Evolutionary conservation across 768 basidiomycete genomes (phyloP), one percentile per base, ranked within the genome.

Genomic region (Bullera alba): DNA sequence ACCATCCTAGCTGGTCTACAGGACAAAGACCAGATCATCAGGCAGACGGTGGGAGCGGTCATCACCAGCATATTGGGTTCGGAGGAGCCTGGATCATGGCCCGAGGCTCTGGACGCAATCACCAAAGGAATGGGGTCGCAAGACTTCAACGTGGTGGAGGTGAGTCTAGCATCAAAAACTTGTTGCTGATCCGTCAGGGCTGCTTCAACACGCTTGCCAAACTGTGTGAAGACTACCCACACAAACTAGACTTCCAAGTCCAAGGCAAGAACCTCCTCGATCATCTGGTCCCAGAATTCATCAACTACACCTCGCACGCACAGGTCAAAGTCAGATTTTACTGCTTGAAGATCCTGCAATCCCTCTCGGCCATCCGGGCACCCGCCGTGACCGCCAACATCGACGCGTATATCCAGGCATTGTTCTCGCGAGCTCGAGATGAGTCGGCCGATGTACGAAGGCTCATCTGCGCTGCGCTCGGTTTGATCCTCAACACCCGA

Each of bases 241-340:
- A 87, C 57, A 91, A 93, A 76, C 80, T 96, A 75, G 89, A 95
- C 73, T 80, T 96, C 56, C 86, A 92, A 56, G 87, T 97, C 66
- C 83, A 83, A 62, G 93, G 93, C 46, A 82, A 83, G n/a, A 80
- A 89, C 43, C 89, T 92, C 0, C 81, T 99, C 60, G 89, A 97
- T 74, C 89, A 82, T 71, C 90, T 99, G 83, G 85, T 97, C 61
- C 91, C 91, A 49, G 90, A 92, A 73, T 93, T 97, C 76, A 81
- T 99, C 59, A 69, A 80, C 58, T 82, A 91, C 65, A 83, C 90
- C 45, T 86, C 89, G 56, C 89, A 97, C 58, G 79, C 81, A 0
- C 81, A 81, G 32, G 75, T 86, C 32, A 91, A 90, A 77, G 91
- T 97, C 80, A 86, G 93, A 51, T 81, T 86, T 23, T 87, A 91